These are phyloP conservation scores for Potentilla sterilis DNA, from an alignment of 306 rosid species.

Conservation along the genomic window DNA sequence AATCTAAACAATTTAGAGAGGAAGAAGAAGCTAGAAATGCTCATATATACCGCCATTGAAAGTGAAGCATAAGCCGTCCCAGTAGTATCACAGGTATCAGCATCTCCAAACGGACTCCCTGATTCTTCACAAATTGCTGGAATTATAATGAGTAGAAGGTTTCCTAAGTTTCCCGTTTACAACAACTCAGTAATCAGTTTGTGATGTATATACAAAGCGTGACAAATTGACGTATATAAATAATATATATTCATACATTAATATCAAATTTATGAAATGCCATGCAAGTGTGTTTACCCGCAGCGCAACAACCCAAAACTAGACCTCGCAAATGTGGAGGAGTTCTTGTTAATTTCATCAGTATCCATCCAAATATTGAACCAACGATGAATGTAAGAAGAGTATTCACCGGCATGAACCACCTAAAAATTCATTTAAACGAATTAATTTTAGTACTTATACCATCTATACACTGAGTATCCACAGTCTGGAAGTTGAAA, in stretches of 20 bases:
- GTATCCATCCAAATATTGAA: conserved; percentile 49
- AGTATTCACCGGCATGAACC: conserved; percentile 55
- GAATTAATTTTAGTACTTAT: neutral
- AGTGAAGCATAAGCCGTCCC: conserved; percentile 57
- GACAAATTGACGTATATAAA: neutral
- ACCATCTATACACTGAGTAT: no score
- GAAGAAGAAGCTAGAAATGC: neutral
- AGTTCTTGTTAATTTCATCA: conserved; percentile 40
- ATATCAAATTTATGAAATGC: neutral
- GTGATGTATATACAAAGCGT: no score
- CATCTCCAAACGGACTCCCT: conserved; percentile 58
- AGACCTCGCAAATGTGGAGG: conserved; percentile 51
- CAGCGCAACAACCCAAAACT: conserved; percentile 53
- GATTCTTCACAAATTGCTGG: conserved; percentile 57
- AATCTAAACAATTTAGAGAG: neutral
- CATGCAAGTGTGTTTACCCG: conserved; percentile 33
- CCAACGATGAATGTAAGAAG: conserved; percentile 47
- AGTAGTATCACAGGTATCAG: conserved; percentile 37
- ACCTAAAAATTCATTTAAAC: conserved; percentile 25
- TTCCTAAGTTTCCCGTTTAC: conserved; percentile 53
- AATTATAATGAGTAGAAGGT: conserved; percentile 44
- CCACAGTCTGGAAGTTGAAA: no score
- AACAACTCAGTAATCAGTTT: no score
- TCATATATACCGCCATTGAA: conserved; percentile 53
- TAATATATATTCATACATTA: no score